Evolutionary conservation across 129 eudicot species (phyloP), one percentile per base, ranked within the genome.

Genomic region (Oenanthe sinensis): DNA sequence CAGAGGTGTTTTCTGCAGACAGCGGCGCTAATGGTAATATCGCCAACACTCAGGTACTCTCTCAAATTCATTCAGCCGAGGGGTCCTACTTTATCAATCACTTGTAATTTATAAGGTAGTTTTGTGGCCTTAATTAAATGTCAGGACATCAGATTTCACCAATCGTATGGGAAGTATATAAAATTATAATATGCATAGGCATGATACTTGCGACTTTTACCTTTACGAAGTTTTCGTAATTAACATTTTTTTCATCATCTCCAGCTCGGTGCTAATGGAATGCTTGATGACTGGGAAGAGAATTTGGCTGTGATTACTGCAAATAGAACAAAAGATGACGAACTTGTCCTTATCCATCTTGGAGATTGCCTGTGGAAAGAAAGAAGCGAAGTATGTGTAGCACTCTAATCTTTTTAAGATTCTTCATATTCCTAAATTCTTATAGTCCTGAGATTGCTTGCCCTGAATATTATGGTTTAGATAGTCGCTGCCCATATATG

Each of bases 281-380:
- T 95, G 97, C 90, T 95, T 80, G 91, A 90, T 82, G 90, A 90
- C 72, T 95, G 99, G 97, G 97, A 91, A 80, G 99, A 91, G 79
- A 95, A 95, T 87, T 79, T 95, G 89, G 99, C 99, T 13, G 87
- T 95, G 82, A 95, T 95, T 76, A 92, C 94, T 87, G 91, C 96
- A 39, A 95, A 95, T 71, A 87, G 99, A 83, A 95, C 99, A 39
- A 92, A 92, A 86, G 96, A 92, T 77, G 99, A 95, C 48, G 92
- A 92, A 79, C 93, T 95, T 78, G 99, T 95, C 87, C 97, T 95
- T 81, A 87, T 88, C 72, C 99, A 95, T 89, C 95, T 95, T 33
- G 97, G 97, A 81, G 97, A 95, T 85, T 87, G 96, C 84, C 84
- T 95, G 72, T 91, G 96, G 97, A 95, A 90, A 85, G 97, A 92